Evolutionary conservation across 1,284 basidiomycete species (phyloP), one percentile per base, ranked within the genome.

Genomic region (Marasmius sp.): DNA sequence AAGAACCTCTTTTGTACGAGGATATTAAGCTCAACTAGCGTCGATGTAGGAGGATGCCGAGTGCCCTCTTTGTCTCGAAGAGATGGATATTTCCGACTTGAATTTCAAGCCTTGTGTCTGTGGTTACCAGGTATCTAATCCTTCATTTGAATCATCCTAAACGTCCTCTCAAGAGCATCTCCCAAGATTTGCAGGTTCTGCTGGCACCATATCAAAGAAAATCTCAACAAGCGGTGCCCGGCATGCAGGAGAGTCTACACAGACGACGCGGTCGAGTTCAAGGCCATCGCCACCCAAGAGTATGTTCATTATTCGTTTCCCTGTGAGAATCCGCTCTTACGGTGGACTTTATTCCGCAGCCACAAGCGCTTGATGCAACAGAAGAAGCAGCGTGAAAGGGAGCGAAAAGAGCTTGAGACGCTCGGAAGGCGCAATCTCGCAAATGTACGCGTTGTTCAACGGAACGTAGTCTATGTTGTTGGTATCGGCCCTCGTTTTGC

Each of bases 61-160:
- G 72, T 99, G 97, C 78, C 95, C 97, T 53, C 88, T 99, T 65
- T 99, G 97, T 79, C 87, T 98, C 61, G 97, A 99, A 74, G 96
- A 98, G 79, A 95, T 99, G 88, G 97, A 99, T 78, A 87, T 99
- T 66, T 96, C 95, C 48, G 97, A 99, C 84, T 87, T 98, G 74
- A 97, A 98, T 82, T 99, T 99, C 83, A 97, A 97, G 81, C 97
- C 97, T 18, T 99, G 97, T 77, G 89, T 96, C 60, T 99, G 97
- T 78, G 97, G 97, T 67, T 97, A 99, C 79, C 96, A 98, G 85
- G 96, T 93, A 74, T 70, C 55, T 65, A 39, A 60, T 65, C 65
- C 58, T 66, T 57, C 36, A 49, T 62, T 65, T 62, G 67, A 61
- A 63, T 63, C 58, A 57, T 57, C 33, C 27, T 53, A 45, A 49